A percentile compares a stretch with the other conserved stretches of the same genome.
These are phyloP conservation scores for Boletellus ananiceps DNA, from an alignment of 768 basidiomycete species.

Conservation along the genomic window DNA sequence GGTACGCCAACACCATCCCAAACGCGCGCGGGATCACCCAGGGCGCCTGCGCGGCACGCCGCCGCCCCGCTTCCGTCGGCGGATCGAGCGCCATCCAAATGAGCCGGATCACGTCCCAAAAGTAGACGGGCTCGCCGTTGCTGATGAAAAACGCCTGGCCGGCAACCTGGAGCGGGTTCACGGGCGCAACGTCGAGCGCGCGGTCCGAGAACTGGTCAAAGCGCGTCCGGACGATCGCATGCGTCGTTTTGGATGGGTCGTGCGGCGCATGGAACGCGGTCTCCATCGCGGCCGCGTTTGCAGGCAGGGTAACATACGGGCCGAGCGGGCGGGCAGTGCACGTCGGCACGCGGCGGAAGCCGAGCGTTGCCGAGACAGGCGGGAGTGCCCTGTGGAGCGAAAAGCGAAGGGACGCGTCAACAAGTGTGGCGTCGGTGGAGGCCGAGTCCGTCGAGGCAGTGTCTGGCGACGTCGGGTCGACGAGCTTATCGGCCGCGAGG, in stretches of 20 bases:
- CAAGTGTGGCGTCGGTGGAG: constrained; percentile 32
- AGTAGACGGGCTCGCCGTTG: constrained; percentile 92
- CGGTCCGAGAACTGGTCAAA: constrained; percentile 75
- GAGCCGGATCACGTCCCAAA: constrained; percentile 87
- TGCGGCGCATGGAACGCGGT: constrained; percentile 50
- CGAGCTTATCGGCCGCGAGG: constrained; percentile 86
- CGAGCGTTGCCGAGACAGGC: constrained; percentile 60
- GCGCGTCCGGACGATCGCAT: constrained; percentile 65
- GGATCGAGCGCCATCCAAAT: constrained; percentile 73
- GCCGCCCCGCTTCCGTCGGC: constrained; percentile 40
- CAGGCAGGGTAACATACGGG: constrained; percentile 63
- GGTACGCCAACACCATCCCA: constrained; percentile 66
- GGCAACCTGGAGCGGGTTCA: constrained; percentile 70
- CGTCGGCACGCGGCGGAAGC: constrained; percentile 67
- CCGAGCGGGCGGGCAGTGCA: constrained; percentile 78
- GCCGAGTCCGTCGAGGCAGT: constrained; percentile 10
- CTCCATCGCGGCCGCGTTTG: constrained; percentile 53
- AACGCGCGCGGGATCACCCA: constrained; percentile 56
- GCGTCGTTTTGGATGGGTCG: constrained; percentile 33
- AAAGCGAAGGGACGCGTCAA: constrained; percentile 39
- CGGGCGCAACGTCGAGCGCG: constrained; percentile 47
- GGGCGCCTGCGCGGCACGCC: constrained; percentile 34
- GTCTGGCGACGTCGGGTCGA: constrained; percentile 39
- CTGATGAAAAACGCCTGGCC: constrained; percentile 96
- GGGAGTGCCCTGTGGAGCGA: constrained; percentile 52